Evolutionary conservation across 257 asterid genomes (phyloP).

Genomic region (Solanum sitiens): DNA sequence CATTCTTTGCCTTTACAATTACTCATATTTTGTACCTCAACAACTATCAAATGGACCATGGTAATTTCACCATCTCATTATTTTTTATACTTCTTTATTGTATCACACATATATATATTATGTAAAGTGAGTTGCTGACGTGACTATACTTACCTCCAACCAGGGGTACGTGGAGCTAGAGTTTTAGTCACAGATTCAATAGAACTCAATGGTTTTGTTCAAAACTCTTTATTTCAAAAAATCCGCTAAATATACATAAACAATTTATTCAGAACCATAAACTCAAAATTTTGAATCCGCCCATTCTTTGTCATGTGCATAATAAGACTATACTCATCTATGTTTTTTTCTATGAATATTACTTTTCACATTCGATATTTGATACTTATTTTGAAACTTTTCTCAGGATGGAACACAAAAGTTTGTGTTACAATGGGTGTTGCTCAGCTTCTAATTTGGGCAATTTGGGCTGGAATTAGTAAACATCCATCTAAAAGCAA

Average conservation of each 20-base stretch:
- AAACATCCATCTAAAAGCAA: conserved; percentile 51
- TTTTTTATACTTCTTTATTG: neutral
- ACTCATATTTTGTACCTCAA: conserved; percentile 74
- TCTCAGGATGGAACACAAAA: conserved; percentile 64
- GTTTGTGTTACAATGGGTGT: conserved; percentile 49
- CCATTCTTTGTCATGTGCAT: neutral
- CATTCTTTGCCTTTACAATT: conserved; percentile 48
- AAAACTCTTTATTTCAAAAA: neutral
- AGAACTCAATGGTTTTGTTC: neutral
- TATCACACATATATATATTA: neutral
- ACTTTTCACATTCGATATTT: neutral
- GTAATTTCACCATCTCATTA: conserved; percentile 25
- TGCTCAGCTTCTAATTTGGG: conserved; percentile 45
- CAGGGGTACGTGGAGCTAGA: neutral
- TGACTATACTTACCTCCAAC: neutral
- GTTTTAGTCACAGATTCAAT: neutral
- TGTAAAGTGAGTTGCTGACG: neutral
- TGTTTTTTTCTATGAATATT: neutral
- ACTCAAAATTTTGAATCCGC: neutral
- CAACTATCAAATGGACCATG: conserved; percentile 46
- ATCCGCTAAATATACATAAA: neutral
- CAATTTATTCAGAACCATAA: neutral
- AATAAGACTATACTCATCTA: neutral
- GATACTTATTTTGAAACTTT: neutral
- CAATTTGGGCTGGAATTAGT: conserved; percentile 57